Base-by-base conservation (phyloP, 169 alveolate species). In the Eimeria maxima region DNA sequence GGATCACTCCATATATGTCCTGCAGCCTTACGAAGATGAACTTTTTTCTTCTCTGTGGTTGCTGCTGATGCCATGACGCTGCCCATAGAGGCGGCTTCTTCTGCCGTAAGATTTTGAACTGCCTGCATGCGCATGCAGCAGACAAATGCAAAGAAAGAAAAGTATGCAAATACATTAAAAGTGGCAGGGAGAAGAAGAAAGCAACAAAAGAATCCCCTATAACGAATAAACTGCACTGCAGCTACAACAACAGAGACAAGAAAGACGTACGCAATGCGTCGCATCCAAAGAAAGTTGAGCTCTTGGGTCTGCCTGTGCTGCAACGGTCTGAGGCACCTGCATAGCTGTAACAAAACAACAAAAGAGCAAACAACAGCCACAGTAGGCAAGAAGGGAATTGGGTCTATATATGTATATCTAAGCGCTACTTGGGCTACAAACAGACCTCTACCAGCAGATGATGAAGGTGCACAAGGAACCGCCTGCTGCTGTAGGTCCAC, bases 1-100 rank as follows among this genome's bases (percentile, higher is more conserved):
- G 99, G 98, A 95, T 99, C 99, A 87, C 98, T 98, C 99, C 99
- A 99, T 24, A 98, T 98, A 50, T 97, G 97, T 7, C 99, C 99
- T 7, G 99, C 99, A 33, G 99, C 99, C 97, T 99, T 99, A 90
- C 99, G 97, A 55, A 99, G 96, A 83, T 98, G 98, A 14, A 96
- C 95, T 94, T 96, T 90, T 57, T 92, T 92, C 80, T 95, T 90
- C 22, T 94, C 91, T 4, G 89, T 50, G 45, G 14, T 63, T 29
- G 93, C 94, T 33, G 96, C 94, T 33, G 96, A 94, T 13, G 96
- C 88, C 96, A 94, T 94, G 33, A 94, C 69, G 83, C 96, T 57
- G 65, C 96, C 96, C 55, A 94, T 27, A 6, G 93, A 83, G 4
- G 96, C 96, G 6, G 96, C 96, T 78, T 94, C 96, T 13, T 80